Base-by-base conservation (phyloP, 2,329 filamentous ascomycete genomes). In the Colletotrichum spaethianum region DNA sequence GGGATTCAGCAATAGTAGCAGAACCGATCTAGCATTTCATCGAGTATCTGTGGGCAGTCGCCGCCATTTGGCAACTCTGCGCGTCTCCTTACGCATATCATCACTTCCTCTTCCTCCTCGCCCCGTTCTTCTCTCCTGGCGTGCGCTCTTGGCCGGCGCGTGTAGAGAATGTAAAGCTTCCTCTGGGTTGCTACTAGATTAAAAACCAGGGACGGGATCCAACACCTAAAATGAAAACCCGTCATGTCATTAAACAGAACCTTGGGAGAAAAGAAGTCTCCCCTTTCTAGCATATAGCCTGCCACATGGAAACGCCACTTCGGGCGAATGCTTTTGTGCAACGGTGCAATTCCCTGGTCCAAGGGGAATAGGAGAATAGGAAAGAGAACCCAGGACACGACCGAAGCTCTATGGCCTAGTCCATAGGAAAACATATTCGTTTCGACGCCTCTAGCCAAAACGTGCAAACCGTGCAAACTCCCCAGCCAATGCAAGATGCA, bases 401-500 rank as follows among this genome's bases (percentile, higher is more conserved):
- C 61, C 26, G 38, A 53, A n/a, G 48, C 36, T 20, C 44, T 12
- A 14, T 18, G 36, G 48, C 18, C 46, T 33, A 16, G 23, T 33
- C 42, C 36, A 23, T 28, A 23, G 38, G 53, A 44, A 53, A 53
- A 44, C 31, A 46, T 52, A 14, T 50, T 59, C 44, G 53, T 66
- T 42, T 66, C 55, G 50, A 55, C 59, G 44, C 64, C 64, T 69
- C 50, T 56, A 69, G 50, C 48, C 50, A 52, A 52, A 72, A 68
- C 26, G 48, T 33, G 36, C 53, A 20, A 56, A 60, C 48, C 61
- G 60, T 55, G 50, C 44, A 33, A 73, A 73, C 67, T 70, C 67
- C 56, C 70, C 38, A 44, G 62, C 67, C 56, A 50, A 73, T 73
- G 70, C 70, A 73, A 73, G 36, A 70, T 60, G 62, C 48, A 63